Evolutionary conservation across 2,329 filamentous ascomycete genomes (phyloP).

Genomic region (Fusarium pseudocircinatum): DNA sequence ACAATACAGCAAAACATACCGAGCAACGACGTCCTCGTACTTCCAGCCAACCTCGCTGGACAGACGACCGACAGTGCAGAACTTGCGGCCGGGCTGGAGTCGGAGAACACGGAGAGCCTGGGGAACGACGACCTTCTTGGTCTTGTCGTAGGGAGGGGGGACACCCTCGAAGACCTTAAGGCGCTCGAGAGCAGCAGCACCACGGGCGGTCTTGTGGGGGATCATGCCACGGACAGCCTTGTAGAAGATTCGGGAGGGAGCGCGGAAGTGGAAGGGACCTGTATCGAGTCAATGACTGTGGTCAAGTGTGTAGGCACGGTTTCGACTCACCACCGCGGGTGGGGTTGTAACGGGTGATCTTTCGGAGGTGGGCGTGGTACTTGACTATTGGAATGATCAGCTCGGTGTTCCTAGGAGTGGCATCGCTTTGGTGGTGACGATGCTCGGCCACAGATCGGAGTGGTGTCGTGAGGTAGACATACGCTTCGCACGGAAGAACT

Average conservation of each 20-base stretch:
- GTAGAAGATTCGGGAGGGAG: slow-evolving; percentile 99
- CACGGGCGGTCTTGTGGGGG: slow-evolving; percentile 99
- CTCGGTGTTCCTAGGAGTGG: slow-evolving; percentile 18
- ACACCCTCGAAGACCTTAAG: slow-evolving; percentile 99
- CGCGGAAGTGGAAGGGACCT: slow-evolving; percentile 99
- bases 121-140: slow-evolving; percentile 99
- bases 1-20: slow-evolving; percentile 70
- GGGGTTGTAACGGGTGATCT: slow-evolving; percentile 99
- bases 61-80: slow-evolving; percentile 98
- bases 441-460: slow-evolving; percentile 34
- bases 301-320: slow-evolving; percentile 18
- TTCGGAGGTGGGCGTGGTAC: slow-evolving; percentile 99
- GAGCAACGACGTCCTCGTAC: slow-evolving; percentile 99
- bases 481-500: slow-evolving; percentile 99
- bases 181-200: slow-evolving; percentile 94
- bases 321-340: slow-evolving; percentile 87
- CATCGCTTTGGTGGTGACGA: slow-evolving; percentile 19
- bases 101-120: slow-evolving; percentile 96
- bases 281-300: slow-evolving; percentile 50
- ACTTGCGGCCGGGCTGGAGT: slow-evolving; percentile 99
- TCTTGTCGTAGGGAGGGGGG: slow-evolving; percentile 98
- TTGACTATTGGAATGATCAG: slow-evolving; percentile 81
- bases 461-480: slow-evolving; percentile 63
- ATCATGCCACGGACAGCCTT: slow-evolving; percentile 99
- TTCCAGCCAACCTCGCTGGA: slow-evolving; percentile 99